Percentiles rank a stretch among this genome's conserved stretches.
Conservation (phyloP, 169 alveolate genomes). For the Cryptosporidium canis region DNA sequence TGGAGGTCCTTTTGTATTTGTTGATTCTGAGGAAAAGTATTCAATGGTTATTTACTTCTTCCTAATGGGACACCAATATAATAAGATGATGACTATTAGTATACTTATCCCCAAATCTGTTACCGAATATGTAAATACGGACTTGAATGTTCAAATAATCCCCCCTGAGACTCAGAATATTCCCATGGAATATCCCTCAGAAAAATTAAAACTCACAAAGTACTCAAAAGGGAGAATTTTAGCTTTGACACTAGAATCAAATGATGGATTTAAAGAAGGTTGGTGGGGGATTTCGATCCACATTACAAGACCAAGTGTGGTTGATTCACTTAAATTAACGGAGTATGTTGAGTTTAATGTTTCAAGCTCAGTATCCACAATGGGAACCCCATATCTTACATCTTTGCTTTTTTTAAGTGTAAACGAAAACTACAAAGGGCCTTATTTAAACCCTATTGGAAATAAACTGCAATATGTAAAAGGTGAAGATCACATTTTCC, state of each 20-base stretch:
- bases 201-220: neutral
- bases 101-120: slow-evolving; percentile 5
- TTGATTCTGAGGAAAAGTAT: slow-evolving; percentile 7
- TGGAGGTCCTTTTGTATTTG: slow-evolving; percentile 51
- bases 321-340: neutral
- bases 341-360: slow-evolving; percentile 24
- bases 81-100: slow-evolving; percentile 43
- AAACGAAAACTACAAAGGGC: slow-evolving; percentile 37
- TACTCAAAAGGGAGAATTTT: neutral
- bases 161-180: neutral
- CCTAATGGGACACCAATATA: slow-evolving; percentile 7
- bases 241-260: slow-evolving; percentile 19
- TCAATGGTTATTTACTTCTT: slow-evolving; percentile 31
- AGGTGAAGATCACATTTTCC: neutral
- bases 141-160: slow-evolving; percentile 1
- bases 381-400: slow-evolving; percentile 42
- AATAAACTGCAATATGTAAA: slow-evolving; percentile 3
- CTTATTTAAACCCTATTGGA: slow-evolving; percentile 19
- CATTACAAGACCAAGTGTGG: slow-evolving; percentile 25
- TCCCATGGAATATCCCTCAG: neutral
- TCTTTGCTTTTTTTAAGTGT: slow-evolving; percentile 37
- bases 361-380: slow-evolving; percentile 28
- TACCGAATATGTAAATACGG: slow-evolving; percentile 9
- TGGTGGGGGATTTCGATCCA: slow-evolving; percentile 56
- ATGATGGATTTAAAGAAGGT: slow-evolving; percentile 45